These are phyloP conservation scores for Emergomyces orientalis DNA, from an alignment of 2,329 filamentous ascomycete genomes.

Conservation along the genomic window DNA sequence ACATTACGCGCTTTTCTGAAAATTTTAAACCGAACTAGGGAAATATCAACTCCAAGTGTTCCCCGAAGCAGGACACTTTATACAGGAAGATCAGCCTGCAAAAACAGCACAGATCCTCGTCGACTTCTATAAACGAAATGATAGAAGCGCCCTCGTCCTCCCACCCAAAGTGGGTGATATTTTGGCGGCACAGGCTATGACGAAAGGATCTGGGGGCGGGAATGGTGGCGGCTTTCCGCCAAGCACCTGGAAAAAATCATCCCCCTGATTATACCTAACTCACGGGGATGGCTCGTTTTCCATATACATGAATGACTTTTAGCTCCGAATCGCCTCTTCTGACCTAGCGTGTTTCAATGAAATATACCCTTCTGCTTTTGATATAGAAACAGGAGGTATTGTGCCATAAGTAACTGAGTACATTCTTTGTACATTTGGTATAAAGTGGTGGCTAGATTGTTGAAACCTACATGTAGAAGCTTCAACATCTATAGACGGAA, in stretches of 20 bases:
- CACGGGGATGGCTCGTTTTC: background rate
- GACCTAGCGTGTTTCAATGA: background rate
- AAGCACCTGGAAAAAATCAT: background rate
- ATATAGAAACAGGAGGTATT: background rate
- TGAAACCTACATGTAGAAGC: too few relatives aligned
- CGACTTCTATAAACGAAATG: constrained; percentile 88
- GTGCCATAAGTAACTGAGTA: background rate
- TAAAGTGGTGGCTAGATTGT: too few relatives aligned
- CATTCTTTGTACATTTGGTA: background rate
- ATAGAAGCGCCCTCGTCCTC: constrained; percentile 71
- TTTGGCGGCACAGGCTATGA: constrained; percentile 36
- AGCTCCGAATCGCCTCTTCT: background rate
- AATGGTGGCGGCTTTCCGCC: constrained; percentile 2
- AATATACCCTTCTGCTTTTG: too few relatives aligned
- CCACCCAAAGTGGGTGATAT: constrained; percentile 85
- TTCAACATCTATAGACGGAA: too few relatives aligned
- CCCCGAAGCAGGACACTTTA: constrained; percentile 89
- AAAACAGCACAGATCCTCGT: constrained; percentile 77
- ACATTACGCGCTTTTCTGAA: background rate
- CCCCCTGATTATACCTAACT: background rate
- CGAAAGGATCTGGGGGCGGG: constrained; percentile 22
- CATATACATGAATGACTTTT: background rate
- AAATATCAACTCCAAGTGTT: constrained; percentile 96
- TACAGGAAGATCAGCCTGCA: constrained; percentile 89
- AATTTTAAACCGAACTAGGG: constrained; percentile 29